Percentiles rank a stretch among this genome's conserved stretches.
phyloP scores from a whole-genome alignment of 2,329 filamentous ascomycete species.

The Epichloe bromicola region DNA sequence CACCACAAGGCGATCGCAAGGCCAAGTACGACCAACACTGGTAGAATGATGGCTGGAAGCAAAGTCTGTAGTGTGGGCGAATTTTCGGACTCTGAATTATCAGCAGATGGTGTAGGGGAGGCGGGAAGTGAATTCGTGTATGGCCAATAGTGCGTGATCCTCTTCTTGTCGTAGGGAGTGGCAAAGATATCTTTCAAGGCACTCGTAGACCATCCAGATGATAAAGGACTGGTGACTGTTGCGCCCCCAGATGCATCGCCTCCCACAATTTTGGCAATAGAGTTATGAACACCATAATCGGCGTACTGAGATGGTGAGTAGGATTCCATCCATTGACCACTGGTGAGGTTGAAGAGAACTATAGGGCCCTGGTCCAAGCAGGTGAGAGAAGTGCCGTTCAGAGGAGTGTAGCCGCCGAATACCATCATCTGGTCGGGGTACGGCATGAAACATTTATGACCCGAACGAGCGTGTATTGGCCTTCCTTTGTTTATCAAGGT shows the following conservation, averaged over 20 bases:
- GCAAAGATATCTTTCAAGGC: constrained; percentile 41
- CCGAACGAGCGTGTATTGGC: constrained; percentile 45
- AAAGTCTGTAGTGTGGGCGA: neutral
- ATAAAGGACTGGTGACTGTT: constrained; percentile 51
- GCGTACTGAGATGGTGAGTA: constrained; percentile 53
- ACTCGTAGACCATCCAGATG: constrained; percentile 39
- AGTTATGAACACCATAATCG: constrained; percentile 56
- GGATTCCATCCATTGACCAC: constrained; percentile 51
- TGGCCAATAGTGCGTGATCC: constrained; percentile 47
- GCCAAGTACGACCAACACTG: constrained; percentile 2
- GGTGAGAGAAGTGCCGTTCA: constrained; percentile 10
- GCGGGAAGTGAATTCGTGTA: constrained; percentile 26
- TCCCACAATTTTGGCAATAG: constrained; percentile 53
- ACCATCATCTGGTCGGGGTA: constrained; percentile 74
- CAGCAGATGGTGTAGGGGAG: neutral
- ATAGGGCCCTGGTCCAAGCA: constrained; percentile 43
- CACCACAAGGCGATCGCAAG: constrained; percentile 33
- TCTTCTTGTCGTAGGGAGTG: constrained; percentile 39
- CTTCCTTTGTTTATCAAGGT: constrained; percentile 38
- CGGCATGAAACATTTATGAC: constrained; percentile 61
- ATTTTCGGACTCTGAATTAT: neutral
- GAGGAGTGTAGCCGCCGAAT: constrained; percentile 50
- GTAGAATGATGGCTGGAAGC: constrained; percentile 9
- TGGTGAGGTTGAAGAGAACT: constrained; percentile 61
- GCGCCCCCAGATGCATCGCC: constrained; percentile 57